Evolutionary conservation across 2,329 filamentous ascomycete species (phyloP), one percentile per base, ranked within the genome.

Genomic region (Fusarium torreyae): DNA sequence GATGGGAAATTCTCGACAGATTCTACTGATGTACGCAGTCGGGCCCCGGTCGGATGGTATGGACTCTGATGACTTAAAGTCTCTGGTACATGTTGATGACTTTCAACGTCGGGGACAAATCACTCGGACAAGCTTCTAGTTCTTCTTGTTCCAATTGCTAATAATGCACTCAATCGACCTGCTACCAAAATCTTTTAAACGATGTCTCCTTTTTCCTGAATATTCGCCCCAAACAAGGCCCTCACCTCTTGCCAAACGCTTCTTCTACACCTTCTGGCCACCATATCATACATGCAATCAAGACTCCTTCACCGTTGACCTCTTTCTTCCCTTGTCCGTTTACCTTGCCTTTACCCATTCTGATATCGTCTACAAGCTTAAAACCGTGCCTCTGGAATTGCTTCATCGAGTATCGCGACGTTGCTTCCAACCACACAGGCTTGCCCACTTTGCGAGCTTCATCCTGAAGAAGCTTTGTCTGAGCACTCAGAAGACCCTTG

Each of bases 231-330:
- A 9, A 28, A 28, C 22, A 24, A 24, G 22, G 22, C 22, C 22
- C 26, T 28, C 26, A 28, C 7, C 24, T 44, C 22, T 44, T n/a
- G 3, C 3, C 31, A 31, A 28, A 24, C 8, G 36, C 40, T 15
- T 51, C 45, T 33, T 46, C 52, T 14, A 28, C 40, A 28, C 24
- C 36, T 15, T 66, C 54, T 3, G 63, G 59, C 51, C 63, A 64
- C 63, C 63, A 66, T 31, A 66, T 64, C 63, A 66, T 66, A 15
- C 49, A 53, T 10, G 39, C 50, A 18, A 64, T 44, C 28, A 53
- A 51, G 8, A 66, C 46, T 4, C 63, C 59, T 14, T 63, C 59
- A 14, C 63, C 63, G 4, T 59, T 54, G 5, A 18, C n/a, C 26
- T 66, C 48, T 45, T 24, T 64, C 45, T 48, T 36, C 10, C 60